These are phyloP conservation scores for Beta corolliflora DNA, from an alignment of 179 eudicot species.

Conservation along the genomic window DNA sequence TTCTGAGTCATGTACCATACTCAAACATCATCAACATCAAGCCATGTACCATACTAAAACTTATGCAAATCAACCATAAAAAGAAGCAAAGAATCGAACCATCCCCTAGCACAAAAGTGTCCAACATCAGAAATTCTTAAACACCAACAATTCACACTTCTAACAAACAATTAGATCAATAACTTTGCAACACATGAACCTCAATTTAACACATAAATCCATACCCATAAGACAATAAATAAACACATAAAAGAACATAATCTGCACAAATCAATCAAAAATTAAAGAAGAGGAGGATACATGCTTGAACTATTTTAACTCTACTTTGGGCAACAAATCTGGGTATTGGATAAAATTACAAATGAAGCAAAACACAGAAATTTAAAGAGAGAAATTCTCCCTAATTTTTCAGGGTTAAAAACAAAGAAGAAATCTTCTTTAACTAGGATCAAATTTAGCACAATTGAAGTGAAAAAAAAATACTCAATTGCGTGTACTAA, in stretches of 20 bases:
- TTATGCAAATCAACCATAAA: too few relatives aligned
- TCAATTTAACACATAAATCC: constrained; percentile 9
- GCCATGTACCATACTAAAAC: too few relatives aligned
- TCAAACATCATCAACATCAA: too few relatives aligned
- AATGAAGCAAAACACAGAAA: constrained; percentile 12
- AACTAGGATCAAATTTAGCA: constrained; percentile 27
- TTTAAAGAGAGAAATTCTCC: constrained; percentile 8
- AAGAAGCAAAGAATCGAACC: too few relatives aligned
- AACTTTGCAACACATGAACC: constrained; percentile 3
- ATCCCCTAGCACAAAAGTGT: too few relatives aligned
- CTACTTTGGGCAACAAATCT: too few relatives aligned
- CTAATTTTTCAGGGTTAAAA: constrained; percentile 17
- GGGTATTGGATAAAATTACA: background rate
- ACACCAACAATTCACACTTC: background rate
- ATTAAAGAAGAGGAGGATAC: constrained; percentile 7
- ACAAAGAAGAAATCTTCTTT: constrained; percentile 6
- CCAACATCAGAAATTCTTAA: background rate
- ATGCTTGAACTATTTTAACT: constrained; percentile 8
- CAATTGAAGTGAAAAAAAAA: constrained; percentile 15
- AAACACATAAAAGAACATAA: background rate
- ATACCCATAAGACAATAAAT: background rate
- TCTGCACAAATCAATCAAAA: background rate
- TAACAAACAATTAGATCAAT: constrained; percentile 19
- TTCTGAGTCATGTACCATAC: too few relatives aligned
- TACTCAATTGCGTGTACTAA: constrained; percentile 8